phyloP scores from a whole-genome alignment of 108 stramenopile species.

The Heterococcus sp. region DNA sequence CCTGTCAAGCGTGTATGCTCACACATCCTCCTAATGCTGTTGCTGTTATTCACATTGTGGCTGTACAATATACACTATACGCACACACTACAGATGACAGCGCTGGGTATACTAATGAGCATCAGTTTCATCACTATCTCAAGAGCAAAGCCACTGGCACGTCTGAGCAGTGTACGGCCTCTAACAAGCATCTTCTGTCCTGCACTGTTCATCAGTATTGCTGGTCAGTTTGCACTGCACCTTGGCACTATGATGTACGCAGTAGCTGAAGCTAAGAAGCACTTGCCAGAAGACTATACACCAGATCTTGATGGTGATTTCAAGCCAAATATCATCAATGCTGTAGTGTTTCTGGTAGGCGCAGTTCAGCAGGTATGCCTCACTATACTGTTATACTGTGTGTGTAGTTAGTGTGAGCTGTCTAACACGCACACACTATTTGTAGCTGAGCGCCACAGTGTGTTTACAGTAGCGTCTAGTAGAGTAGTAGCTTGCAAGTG shows the following conservation, averaged over 20 bases:
- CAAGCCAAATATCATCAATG: constrained; percentile 78
- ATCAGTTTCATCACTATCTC: constrained; percentile 91
- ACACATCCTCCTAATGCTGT: too few relatives aligned
- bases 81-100: constrained; percentile 17
- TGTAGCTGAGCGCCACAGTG: too few relatives aligned
- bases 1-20: too few relatives aligned
- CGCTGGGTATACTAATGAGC: constrained; percentile 65
- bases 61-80: too few relatives aligned
- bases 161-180: constrained; percentile 82
- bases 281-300: constrained; percentile 73
- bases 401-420: too few relatives aligned
- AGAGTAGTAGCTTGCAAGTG: too few relatives aligned
- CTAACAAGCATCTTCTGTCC: constrained; percentile 92
- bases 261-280: constrained; percentile 52
- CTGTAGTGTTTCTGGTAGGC: constrained; percentile 88
- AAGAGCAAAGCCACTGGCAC: constrained; percentile 83
- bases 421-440: too few relatives aligned
- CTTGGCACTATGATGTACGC: constrained; percentile 73
- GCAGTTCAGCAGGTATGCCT: constrained; percentile 92
- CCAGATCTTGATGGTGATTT: constrained; percentile 82
- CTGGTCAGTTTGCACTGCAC: constrained; percentile 89
- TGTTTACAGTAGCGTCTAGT: too few relatives aligned
- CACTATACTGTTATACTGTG: too few relatives aligned
- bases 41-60: too few relatives aligned
- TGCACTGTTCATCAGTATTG: constrained; percentile 79